These are phyloP conservation scores for Millerozyma miso DNA, from an alignment of 805 yeast genomes.

Conservation along the genomic window DNA sequence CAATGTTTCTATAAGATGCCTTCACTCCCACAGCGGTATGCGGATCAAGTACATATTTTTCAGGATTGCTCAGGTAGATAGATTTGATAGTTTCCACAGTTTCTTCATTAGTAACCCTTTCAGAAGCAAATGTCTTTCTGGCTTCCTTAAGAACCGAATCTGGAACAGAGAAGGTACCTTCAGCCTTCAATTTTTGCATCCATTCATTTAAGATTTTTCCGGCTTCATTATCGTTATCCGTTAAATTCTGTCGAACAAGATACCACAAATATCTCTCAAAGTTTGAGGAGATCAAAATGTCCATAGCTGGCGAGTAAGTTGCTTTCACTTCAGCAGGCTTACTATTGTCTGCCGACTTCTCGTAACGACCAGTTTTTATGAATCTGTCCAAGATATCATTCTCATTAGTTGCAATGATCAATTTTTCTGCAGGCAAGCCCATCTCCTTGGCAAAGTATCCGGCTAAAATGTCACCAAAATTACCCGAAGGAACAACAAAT, in stretches of 20 bases:
- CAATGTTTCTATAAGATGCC: slow-evolving; percentile 63
- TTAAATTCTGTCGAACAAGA: slow-evolving; percentile 69
- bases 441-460: slow-evolving; percentile 91
- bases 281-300: slow-evolving; percentile 89
- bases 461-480: slow-evolving; percentile 96
- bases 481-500: slow-evolving; percentile 95
- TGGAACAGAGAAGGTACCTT: slow-evolving; percentile 75
- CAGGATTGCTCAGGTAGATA: slow-evolving; percentile 55
- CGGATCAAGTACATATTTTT: slow-evolving; percentile 86
- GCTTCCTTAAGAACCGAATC: slow-evolving; percentile 63
- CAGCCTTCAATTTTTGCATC: slow-evolving; percentile 73
- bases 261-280: slow-evolving; percentile 97
- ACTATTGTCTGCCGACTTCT: slow-evolving; percentile 53
- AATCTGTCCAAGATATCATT: slow-evolving; percentile 94
- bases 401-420: slow-evolving; percentile 92
- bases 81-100: slow-evolving; percentile 76
- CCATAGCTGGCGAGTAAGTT: slow-evolving; percentile 98
- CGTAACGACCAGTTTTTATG: slow-evolving; percentile 79
- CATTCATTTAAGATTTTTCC: slow-evolving; percentile 68
- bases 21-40: slow-evolving; percentile 94
- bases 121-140: slow-evolving; percentile 65
- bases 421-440: slow-evolving; percentile 88
- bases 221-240: slow-evolving; percentile 58
- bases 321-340: slow-evolving; percentile 61
- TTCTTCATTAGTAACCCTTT: slow-evolving; percentile 71